Percentiles rank a stretch among this genome's conserved stretches.
Conservation (phyloP, 331 rosid species). For the Telfairia occidentalis region DNA sequence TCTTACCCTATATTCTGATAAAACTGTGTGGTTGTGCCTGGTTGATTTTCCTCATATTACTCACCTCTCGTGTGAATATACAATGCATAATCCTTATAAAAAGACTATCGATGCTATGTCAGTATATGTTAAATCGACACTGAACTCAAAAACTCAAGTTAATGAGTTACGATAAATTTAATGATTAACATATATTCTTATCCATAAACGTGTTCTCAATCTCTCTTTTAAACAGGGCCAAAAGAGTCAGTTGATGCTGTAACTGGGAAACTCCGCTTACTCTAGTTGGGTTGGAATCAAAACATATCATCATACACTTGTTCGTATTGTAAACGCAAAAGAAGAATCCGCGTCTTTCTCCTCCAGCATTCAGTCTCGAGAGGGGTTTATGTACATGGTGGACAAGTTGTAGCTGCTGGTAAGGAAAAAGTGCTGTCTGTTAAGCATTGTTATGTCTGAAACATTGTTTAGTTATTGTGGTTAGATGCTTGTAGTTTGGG, state of each 20-base stretch:
- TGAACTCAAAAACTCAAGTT: background rate
- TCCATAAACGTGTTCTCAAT: background rate
- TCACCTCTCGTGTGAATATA: background rate
- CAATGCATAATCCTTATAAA: background rate
- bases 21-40: background rate
- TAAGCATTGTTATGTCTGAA: background rate
- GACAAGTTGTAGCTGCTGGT: background rate
- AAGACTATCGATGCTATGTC: background rate
- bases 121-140: background rate
- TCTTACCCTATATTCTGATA: background rate
- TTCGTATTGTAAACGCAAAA: background rate
- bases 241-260: slow-evolving; percentile 53
- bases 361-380: background rate
- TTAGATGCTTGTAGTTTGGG: background rate
- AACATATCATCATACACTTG: background rate
- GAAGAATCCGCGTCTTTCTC: background rate
- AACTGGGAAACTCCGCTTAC: slow-evolving; percentile 58
- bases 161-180: background rate
- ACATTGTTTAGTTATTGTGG: background rate
- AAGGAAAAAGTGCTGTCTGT: background rate
- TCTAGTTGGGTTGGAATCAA: slow-evolving; percentile 28
- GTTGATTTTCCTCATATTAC: background rate
- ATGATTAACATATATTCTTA: background rate
- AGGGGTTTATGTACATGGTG: background rate
- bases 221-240: slow-evolving; percentile 46